A percentile compares a stretch with the other conserved stretches of the same genome.
These are phyloP conservation scores for Pichia cephalocereana DNA, from an alignment of 805 yeast genomes.

Conservation along the genomic window DNA sequence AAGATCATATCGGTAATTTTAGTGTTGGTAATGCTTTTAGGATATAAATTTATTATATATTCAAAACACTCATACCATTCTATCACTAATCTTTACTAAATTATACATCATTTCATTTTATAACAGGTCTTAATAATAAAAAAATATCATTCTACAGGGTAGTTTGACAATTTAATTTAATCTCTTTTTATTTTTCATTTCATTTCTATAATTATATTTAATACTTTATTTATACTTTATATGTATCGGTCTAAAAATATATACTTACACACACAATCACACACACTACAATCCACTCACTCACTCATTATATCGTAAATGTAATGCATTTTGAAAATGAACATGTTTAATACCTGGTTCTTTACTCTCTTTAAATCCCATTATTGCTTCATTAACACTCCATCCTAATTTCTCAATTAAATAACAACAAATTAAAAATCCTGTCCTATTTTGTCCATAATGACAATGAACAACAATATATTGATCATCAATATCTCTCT, in stretches of 20 bases:
- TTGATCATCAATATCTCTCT: slow-evolving; percentile 20
- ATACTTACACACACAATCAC: not conserved
- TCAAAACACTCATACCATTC: no score
- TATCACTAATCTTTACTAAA: no score
- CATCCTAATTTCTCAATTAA: slow-evolving; percentile 52
- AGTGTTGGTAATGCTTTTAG: slow-evolving; percentile 25
- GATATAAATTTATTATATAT: slow-evolving; percentile 11
- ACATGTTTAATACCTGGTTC: slow-evolving; percentile 71
- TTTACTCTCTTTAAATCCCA: slow-evolving; percentile 47
- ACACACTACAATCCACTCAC: not conserved
- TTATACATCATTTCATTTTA: not conserved
- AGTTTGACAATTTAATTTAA: no score
- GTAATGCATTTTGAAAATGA: slow-evolving; percentile 65
- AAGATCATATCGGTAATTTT: slow-evolving; percentile 18
- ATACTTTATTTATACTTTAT: not conserved
- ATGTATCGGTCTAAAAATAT: not conserved
- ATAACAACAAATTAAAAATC: slow-evolving; percentile 63
- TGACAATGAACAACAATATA: slow-evolving; percentile 67
- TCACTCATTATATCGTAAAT: slow-evolving; percentile 45
- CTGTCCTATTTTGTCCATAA: slow-evolving; percentile 75
- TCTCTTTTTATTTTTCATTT: not conserved
- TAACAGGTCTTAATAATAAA: no score
- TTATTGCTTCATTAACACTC: slow-evolving; percentile 54
- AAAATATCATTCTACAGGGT: no score
- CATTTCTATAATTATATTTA: not conserved